Evolutionary conservation across 2,329 filamentous ascomycete species (phyloP).

Genomic region (Colletotrichum sp.): DNA sequence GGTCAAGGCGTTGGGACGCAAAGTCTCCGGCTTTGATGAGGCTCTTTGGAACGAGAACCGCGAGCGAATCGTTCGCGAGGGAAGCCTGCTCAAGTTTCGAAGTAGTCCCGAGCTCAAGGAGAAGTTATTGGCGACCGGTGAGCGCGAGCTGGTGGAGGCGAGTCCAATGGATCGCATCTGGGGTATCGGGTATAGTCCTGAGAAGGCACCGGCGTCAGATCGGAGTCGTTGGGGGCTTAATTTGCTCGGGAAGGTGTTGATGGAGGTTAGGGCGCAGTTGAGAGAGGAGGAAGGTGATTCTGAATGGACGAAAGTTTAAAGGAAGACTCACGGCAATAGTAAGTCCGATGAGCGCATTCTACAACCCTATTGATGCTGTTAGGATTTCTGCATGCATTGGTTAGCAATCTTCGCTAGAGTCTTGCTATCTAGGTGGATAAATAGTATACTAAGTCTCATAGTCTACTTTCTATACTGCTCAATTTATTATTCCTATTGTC

Average conservation of each 20-base stretch:
- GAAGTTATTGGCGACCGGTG: constrained; percentile 61
- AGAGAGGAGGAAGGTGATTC: constrained; percentile 34
- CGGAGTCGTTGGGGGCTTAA: constrained; percentile 66
- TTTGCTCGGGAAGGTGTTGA: constrained; percentile 66
- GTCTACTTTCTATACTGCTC: too few relatives aligned
- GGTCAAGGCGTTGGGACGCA: constrained; percentile 60
- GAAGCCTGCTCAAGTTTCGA: constrained; percentile 65
- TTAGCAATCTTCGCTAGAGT: too few relatives aligned
- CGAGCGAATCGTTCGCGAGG: constrained; percentile 59
- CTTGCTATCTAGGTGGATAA: too few relatives aligned
- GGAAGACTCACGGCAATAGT: accelerated
- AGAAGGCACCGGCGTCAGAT: constrained; percentile 47
- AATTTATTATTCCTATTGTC: accelerated
- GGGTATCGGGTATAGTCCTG: constrained; percentile 66
- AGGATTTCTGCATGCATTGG: too few relatives aligned
- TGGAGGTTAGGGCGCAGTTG: constrained; percentile 60
- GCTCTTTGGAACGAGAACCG: constrained; percentile 56
- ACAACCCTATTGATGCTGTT: accelerated
- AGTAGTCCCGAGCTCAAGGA: constrained; percentile 45
- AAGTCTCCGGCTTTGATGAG: constrained; percentile 57
- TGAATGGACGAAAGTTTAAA: accelerated
- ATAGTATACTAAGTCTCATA: too few relatives aligned
- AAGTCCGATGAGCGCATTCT: too few relatives aligned
- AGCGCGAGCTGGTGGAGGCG: constrained; percentile 66
- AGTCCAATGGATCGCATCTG: constrained; percentile 66